A percentile compares a stretch with the other conserved stretches of the same genome.
Conservation (phyloP, 768 basidiomycete genomes). For the Termitomyces sp. region DNA sequence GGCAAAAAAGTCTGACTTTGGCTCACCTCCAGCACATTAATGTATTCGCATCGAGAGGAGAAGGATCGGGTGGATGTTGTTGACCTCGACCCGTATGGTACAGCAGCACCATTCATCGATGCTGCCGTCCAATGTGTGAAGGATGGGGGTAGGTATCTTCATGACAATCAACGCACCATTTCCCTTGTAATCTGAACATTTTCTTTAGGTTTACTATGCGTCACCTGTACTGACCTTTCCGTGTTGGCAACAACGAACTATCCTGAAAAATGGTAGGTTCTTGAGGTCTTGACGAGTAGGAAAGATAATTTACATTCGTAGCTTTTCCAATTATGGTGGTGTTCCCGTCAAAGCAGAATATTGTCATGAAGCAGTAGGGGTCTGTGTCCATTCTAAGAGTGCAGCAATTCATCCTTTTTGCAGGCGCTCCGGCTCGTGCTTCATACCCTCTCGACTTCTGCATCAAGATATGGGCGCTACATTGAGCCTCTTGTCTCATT, state of each 20-base stretch:
- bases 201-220: constrained; percentile 75
- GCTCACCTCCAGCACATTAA: constrained; percentile 58
- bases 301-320: background rate
- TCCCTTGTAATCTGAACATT: background rate
- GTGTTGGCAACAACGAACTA: constrained; percentile 93
- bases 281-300: background rate
- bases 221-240: constrained; percentile 95
- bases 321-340: constrained; percentile 92
- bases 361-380: constrained; percentile 84
- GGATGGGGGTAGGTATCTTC: constrained; percentile 70
- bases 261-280: constrained; percentile 88
- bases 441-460: constrained; percentile 80
- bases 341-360: constrained; percentile 90
- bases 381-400: constrained; percentile 2
- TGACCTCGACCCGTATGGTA: constrained; percentile 98
- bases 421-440: constrained; percentile 92
- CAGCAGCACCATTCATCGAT: constrained; percentile 95
- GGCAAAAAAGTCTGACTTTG: background rate
- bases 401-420: background rate
- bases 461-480: constrained; percentile 88
- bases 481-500: constrained; percentile 87
- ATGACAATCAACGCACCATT: background rate
- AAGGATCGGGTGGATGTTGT: constrained; percentile 83
- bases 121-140: constrained; percentile 85
- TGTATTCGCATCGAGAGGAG: constrained; percentile 85